These are phyloP conservation scores for Trametes polyzona DNA, from an alignment of 1,284 basidiomycete species.

Conservation along the genomic window DNA sequence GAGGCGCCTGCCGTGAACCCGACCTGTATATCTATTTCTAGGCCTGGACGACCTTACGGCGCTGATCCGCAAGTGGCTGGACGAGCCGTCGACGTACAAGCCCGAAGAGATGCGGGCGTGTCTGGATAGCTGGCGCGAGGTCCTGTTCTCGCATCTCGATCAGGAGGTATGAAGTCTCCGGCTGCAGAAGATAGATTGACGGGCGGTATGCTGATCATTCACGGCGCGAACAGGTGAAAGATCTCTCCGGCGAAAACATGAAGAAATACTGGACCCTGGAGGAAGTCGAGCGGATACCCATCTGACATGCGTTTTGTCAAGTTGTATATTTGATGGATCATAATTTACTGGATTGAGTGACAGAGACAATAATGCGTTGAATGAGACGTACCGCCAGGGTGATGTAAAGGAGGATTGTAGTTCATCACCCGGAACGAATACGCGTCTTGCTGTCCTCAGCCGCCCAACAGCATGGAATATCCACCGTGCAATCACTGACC, in stretches of 20 bases:
- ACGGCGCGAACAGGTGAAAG: conserved; percentile 44
- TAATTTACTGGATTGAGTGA: background rate
- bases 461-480: too few species aligned
- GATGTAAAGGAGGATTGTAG: too few species aligned
- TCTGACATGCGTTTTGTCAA: conserved; percentile 30
- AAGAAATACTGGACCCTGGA: conserved; percentile 67
- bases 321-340: background rate
- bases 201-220: background rate
- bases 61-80: conserved; percentile 51
- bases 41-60: conserved; percentile 57
- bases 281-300: conserved; percentile 56
- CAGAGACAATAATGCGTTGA: too few species aligned
- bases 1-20: too few species aligned
- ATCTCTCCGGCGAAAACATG: conserved; percentile 64
- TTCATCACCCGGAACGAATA: too few species aligned
- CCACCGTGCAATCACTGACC: too few species aligned
- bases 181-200: background rate
- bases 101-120: conserved; percentile 59
- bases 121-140: conserved; percentile 64
- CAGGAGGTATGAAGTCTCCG: conserved; percentile 53
- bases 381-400: too few species aligned
- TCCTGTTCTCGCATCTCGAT: conserved; percentile 70
- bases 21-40: too few species aligned
- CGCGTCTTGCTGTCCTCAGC: too few species aligned
- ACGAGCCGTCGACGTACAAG: conserved; percentile 57